phyloP scores from a whole-genome alignment of 331 rosid genomes.

The Malus hybrid region DNA sequence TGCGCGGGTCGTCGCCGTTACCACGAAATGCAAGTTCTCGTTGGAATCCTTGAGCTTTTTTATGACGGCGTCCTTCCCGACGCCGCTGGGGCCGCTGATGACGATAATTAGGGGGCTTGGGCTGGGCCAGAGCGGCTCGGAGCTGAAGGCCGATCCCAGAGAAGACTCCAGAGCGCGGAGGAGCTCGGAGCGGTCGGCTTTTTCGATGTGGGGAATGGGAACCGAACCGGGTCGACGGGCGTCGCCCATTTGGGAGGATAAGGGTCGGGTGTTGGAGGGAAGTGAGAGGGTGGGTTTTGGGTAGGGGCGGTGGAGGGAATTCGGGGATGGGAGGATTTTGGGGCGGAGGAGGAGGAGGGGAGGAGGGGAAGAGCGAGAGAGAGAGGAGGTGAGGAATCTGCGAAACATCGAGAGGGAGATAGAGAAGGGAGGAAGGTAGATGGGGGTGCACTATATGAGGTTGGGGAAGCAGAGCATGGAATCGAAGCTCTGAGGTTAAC shows the following conservation, averaged over 20 bases:
- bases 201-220: constrained; percentile 37
- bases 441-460: constrained; percentile 5
- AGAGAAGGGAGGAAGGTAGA: neutral
- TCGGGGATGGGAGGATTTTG: neutral
- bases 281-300: constrained; percentile 2
- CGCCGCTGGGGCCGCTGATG: constrained; percentile 92
- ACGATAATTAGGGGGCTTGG: constrained; percentile 69
- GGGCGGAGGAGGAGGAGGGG: constrained; percentile 8
- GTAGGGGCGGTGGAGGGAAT: neutral
- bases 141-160: constrained; percentile 50
- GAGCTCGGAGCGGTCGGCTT: constrained; percentile 52
- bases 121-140: constrained; percentile 45
- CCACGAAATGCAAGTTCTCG: constrained; percentile 57
- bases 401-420: constrained; percentile 35
- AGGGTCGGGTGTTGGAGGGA: constrained; percentile 12
- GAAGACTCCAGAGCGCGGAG: constrained; percentile 80
- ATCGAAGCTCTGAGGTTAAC: neutral
- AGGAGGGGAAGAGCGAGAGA: constrained; percentile 12
- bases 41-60: constrained; percentile 21
- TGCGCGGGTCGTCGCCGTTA: constrained; percentile 70
- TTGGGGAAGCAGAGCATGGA: constrained; percentile 16
- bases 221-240: constrained; percentile 19
- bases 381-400: constrained; percentile 30
- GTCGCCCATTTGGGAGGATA: constrained; percentile 39
- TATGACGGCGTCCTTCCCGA: constrained; percentile 86